Evolutionary conservation across 164 flowering plant species (phyloP), one percentile per base, ranked within the genome.

Genomic region (Tinospora cordifolia): DNA sequence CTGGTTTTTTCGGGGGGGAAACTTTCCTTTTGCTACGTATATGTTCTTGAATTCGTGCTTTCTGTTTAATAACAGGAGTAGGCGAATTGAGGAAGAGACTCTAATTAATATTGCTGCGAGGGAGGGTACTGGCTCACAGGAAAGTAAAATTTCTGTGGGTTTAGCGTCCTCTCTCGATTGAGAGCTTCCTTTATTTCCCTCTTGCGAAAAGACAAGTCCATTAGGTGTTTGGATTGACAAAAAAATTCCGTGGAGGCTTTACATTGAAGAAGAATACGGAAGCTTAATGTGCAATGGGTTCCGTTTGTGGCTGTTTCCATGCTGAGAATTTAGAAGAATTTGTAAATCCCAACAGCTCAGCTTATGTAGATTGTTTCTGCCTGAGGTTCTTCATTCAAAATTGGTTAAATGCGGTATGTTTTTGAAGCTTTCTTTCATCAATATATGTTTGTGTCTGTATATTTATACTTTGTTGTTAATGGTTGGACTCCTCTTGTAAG

Each of bases 241-340:
- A 51, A 21, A 15, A 36, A 8, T 26, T 30, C 22, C 8, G 30
- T 21, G 38, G 24, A 44, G 57, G 66, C 40, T n/a, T 70, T 34
- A 44, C 63, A 40, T 71, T 70, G 51, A 7, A 62, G 34, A 62
- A 46, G 57, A 63, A 21, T 26, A 36, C 17, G 9, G 6, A 30
- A 65, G 27, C 71, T 71, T 75, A 72, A 30, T 30, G 36, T 30
- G 77, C 57, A 49, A 93, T 93, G 98, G 98, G 94, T 66, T 70
- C 92, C 59, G 88, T 81, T 70, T 93, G 96, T 79, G 87, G 93
- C 83, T 93, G 98, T 69, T 69, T 90, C 77, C 86, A 69, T 39
- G 76, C 62, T 11, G 87, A 85, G 69, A 89, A 85, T 64, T 76
- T 83, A 62, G 96, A 91, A 63, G 97, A 91, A 41, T 86, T 84